Evolutionary conservation across 2,329 filamentous ascomycete genomes (phyloP).

Genomic region (Camillea tinctor): DNA sequence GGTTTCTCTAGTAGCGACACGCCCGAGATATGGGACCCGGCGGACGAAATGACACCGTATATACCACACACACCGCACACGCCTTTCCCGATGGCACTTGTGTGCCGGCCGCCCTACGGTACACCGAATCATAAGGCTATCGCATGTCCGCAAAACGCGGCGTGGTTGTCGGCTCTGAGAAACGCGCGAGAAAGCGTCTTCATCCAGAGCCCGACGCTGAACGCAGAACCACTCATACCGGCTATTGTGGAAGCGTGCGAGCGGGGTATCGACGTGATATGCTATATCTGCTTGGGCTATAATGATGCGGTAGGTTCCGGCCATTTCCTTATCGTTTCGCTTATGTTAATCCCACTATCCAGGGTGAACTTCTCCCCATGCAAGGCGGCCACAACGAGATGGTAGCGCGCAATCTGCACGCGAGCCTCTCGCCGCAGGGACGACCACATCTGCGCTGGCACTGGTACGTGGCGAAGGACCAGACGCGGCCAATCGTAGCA

Average conservation of each 20-base stretch:
- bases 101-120: slow-evolving; percentile 68
- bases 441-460: slow-evolving; percentile 56
- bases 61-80: slow-evolving; percentile 52
- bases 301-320: slow-evolving; percentile 59
- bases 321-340: neutral
- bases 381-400: slow-evolving; percentile 77
- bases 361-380: slow-evolving; percentile 71
- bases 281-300: slow-evolving; percentile 75
- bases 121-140: slow-evolving; percentile 59
- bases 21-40: slow-evolving; percentile 48
- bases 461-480: slow-evolving; percentile 75
- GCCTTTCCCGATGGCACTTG: slow-evolving; percentile 68
- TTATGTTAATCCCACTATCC: neutral
- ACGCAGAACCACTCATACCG: slow-evolving; percentile 65
- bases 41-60: slow-evolving; percentile 65
- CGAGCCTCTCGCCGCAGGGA: slow-evolving; percentile 47
- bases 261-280: slow-evolving; percentile 65
- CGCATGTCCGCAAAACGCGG: slow-evolving; percentile 71
- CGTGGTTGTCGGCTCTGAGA: slow-evolving; percentile 67
- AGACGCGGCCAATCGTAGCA: slow-evolving; percentile 65
- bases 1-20: slow-evolving; percentile 46
- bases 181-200: slow-evolving; percentile 66
- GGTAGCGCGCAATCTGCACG: slow-evolving; percentile 60
- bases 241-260: slow-evolving; percentile 64
- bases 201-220: slow-evolving; percentile 76